Base-by-base conservation (phyloP, 331 rosid genomes). In the Telfairia occidentalis region DNA sequence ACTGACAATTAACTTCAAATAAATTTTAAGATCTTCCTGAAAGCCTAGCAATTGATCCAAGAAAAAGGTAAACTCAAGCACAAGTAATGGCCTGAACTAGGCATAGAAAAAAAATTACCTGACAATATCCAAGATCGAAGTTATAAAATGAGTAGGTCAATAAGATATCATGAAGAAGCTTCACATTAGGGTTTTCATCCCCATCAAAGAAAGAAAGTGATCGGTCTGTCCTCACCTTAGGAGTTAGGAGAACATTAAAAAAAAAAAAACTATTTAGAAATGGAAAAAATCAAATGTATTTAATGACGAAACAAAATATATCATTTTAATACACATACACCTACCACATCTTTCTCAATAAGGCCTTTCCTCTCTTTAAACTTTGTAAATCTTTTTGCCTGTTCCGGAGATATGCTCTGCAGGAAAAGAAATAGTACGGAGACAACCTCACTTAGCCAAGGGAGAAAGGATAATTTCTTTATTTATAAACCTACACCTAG, bases 61-160 rank as follows among this genome's bases (percentile, higher is more conserved):
- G 73, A 11, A 66, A 66, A 35, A 35, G 13, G 46, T 35, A 63
- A 63, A 19, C 30, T 42, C 18, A 24, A 67, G 74, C 38, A 67
- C 7, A 6, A 42, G 54, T 23, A 26, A 45, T 8, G 43, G 37
- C 55, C 24, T 43, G 50, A 69, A 2, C 38, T 35, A 63, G 16
- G 58, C 29, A 78, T 11, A 48, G 7, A 74, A 43, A 76, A 78
- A 71, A 75, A 7, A 21, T 76, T 87, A 94, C 98, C 98, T 94
- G 97, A 78, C 98, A 94, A 78, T 94, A 94, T 81, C 98, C 97
- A 80, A 94, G 97, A 90, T 94, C 98, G 3, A 94, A 94, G 84
- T 94, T 94, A 90, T 94, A 94, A 88, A 94, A 94, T 58, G 98
- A 91, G 80, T 91, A 94, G 18, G 97, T 89, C 89, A 94, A 64